These are phyloP conservation scores for Spathaspora boniae DNA, from an alignment of 805 yeast genomes.

Conservation along the genomic window DNA sequence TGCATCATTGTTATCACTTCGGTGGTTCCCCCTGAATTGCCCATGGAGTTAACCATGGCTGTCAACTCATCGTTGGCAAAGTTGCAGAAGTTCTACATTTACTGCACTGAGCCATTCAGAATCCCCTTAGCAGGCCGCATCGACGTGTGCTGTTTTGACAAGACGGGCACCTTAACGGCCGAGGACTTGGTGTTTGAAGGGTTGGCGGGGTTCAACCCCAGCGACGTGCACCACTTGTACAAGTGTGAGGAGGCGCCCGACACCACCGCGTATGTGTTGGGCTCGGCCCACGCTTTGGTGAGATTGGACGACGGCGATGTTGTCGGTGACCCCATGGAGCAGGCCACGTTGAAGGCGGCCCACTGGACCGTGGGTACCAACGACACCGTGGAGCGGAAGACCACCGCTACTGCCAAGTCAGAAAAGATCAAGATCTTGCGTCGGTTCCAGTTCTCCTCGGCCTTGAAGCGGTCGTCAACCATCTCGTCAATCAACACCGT, in stretches of 20 bases:
- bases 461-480: constrained; percentile 91
- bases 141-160: constrained; percentile 97
- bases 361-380: constrained; percentile 80
- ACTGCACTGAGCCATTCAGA: constrained; percentile 98
- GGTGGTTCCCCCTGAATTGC: constrained; percentile 98
- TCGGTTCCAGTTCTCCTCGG: constrained; percentile 95
- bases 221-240: constrained; percentile 52
- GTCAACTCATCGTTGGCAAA: constrained; percentile 90
- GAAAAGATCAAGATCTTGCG: constrained; percentile 71
- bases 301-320: constrained; percentile 93
- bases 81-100: constrained; percentile 79
- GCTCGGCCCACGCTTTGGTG: constrained; percentile 95
- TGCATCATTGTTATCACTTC: constrained; percentile 95
- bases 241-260: constrained; percentile 63
- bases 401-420: constrained; percentile 19
- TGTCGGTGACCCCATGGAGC: constrained; percentile 99
- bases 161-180: constrained; percentile 96
- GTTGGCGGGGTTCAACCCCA: constrained; percentile 70
- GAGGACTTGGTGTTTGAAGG: constrained; percentile 97
- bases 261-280: constrained; percentile 69
- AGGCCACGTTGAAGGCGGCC: constrained; percentile 86
- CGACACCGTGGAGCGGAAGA: constrained; percentile 57
- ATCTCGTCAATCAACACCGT: constrained; percentile 56
- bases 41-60: constrained; percentile 98
- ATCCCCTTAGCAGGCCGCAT: constrained; percentile 97